phyloP scores from a whole-genome alignment of 306 rosid genomes.

The Oemleria cerasiformis region DNA sequence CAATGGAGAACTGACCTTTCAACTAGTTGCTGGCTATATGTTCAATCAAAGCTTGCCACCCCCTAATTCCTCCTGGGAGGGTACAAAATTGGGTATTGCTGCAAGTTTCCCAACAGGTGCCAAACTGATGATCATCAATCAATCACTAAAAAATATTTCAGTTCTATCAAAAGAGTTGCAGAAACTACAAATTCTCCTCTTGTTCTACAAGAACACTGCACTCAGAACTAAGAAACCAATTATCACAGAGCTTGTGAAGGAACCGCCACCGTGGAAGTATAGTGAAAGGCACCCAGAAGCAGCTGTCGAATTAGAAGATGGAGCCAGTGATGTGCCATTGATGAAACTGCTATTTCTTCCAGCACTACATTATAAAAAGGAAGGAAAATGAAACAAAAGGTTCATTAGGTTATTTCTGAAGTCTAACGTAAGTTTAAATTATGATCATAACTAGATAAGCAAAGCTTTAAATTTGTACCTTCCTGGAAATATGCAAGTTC shows the following conservation, averaged over 20 bases:
- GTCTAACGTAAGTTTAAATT: not conserved
- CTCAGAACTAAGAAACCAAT: slow-evolving; percentile 37
- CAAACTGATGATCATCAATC: slow-evolving; percentile 7
- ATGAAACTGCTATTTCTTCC: slow-evolving; percentile 53
- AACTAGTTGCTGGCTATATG: slow-evolving; percentile 35
- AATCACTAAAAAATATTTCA: slow-evolving; percentile 23
- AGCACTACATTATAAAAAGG: slow-evolving; percentile 30
- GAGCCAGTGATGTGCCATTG: slow-evolving; percentile 61
- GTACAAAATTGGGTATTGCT: slow-evolving; percentile 56
- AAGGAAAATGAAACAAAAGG: not conserved
- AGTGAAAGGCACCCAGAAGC: slow-evolving; percentile 52
- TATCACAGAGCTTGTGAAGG: slow-evolving; percentile 47
- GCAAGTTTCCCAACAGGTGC: slow-evolving; percentile 31
- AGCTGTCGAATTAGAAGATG: slow-evolving; percentile 59
- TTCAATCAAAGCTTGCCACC: slow-evolving; percentile 38
- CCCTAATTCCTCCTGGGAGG: slow-evolving; percentile 38
- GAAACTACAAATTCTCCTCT: slow-evolving; percentile 8
- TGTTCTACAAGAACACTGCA: slow-evolving; percentile 49
- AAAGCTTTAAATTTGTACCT: slow-evolving; percentile 42
- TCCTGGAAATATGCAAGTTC: slow-evolving; percentile 75
- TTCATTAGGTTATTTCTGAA: slow-evolving; percentile 14
- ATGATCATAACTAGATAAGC: not conserved
- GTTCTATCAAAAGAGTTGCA: slow-evolving; percentile 18
- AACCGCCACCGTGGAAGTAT: slow-evolving; percentile 36
- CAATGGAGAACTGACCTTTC: slow-evolving; percentile 31